Percentiles rank a stretch among this genome's conserved stretches.
phyloP scores from a whole-genome alignment of 805 yeast genomes.

The Barnettozyma sp. region DNA sequence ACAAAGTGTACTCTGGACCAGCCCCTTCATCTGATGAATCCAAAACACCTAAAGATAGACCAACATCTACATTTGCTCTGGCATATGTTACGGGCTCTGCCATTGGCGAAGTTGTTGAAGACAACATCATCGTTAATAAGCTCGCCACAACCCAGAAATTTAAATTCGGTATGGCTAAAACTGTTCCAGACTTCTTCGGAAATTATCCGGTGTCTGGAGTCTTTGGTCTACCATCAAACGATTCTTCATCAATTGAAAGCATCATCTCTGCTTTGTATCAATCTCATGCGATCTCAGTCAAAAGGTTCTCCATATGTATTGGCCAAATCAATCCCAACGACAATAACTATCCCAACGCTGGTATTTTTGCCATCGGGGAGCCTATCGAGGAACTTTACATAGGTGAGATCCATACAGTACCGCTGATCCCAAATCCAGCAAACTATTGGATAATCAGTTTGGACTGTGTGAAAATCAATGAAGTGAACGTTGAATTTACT shows the following conservation, averaged over 20 bases:
- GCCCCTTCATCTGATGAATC: constrained; percentile 9
- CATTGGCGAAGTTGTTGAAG: constrained; percentile 39
- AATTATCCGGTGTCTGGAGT: constrained; percentile 52
- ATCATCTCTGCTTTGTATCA: constrained; percentile 34
- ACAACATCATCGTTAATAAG: constrained; percentile 27
- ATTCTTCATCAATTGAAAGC: constrained; percentile 31
- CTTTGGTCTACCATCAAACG: constrained; percentile 48
- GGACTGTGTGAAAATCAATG: constrained; percentile 31
- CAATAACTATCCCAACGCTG: constrained; percentile 29
- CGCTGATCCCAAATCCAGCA: constrained; percentile 28
- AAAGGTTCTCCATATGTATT: constrained; percentile 39
- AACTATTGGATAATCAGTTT: constrained; percentile 49
- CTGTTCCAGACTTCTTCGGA: constrained; percentile 47
- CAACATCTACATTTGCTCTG: constrained; percentile 36
- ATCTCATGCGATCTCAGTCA: constrained; percentile 28
- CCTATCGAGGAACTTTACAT: constrained; percentile 31
- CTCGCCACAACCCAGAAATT: constrained; percentile 33
- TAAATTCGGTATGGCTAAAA: constrained; percentile 46
- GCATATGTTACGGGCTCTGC: constrained; percentile 50
- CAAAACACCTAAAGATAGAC: constrained; percentile 11
- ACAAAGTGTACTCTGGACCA: constrained; percentile 22
- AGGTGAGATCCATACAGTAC: constrained; percentile 36
- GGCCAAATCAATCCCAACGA: constrained; percentile 27
- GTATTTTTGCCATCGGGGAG: constrained; percentile 39
- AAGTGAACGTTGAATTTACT: constrained; percentile 29